phyloP scores from a whole-genome alignment of 2,329 filamentous ascomycete species.

The Aspergillus sergii region DNA sequence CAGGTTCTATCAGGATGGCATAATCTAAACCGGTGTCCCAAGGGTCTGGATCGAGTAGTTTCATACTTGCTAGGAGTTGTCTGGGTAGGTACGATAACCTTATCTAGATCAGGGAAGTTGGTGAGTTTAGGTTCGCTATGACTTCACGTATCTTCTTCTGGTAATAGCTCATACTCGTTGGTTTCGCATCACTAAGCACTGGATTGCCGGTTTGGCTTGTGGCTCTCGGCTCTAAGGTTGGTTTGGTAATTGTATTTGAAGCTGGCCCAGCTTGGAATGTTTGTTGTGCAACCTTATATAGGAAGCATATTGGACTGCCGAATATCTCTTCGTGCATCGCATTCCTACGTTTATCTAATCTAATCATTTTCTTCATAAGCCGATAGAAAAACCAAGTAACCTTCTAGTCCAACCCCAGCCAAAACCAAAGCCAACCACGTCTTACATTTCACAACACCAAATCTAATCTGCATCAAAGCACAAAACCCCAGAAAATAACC shows the following conservation, averaged over 20 bases:
- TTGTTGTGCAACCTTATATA: background rate
- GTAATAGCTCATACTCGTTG: background rate
- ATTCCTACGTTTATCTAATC: background rate
- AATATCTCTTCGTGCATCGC: background rate
- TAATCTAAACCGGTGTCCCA: background rate
- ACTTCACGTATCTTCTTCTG: background rate
- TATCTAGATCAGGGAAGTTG: background rate
- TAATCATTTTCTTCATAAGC: background rate
- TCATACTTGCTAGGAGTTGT: no score
- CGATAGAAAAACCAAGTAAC: background rate
- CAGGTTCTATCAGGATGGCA: background rate
- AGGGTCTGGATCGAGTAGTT: background rate
- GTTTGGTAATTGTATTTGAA: background rate
- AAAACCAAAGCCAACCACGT: no score
- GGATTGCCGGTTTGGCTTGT: background rate
- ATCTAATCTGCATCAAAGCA: background rate
- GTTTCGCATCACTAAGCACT: accelerated
- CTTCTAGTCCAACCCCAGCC: background rate
- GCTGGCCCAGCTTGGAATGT: no score
- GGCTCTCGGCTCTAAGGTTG: background rate
- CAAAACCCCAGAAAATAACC: background rate
- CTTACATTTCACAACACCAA: background rate
- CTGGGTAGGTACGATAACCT: background rate
- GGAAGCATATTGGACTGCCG: background rate
- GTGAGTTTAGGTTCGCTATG: background rate